Conservation (phyloP, 768 basidiomycete genomes). For the Russula olivacea region DNA sequence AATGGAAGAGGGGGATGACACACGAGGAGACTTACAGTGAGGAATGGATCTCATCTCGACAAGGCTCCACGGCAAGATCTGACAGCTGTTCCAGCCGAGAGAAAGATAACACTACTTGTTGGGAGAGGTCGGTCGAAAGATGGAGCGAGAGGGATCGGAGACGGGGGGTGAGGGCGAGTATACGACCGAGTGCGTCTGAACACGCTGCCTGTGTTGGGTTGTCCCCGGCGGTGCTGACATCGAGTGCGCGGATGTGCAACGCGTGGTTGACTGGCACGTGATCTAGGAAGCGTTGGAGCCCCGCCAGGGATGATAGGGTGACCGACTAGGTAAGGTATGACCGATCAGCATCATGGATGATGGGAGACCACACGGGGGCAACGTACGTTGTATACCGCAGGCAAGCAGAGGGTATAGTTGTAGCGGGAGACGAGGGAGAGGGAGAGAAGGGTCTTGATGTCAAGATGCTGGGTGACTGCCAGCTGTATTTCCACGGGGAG, state of each 20-base stretch:
- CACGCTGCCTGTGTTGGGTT: constrained; percentile 2
- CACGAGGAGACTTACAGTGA: constrained; percentile 16
- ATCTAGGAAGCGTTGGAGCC: constrained; percentile 23
- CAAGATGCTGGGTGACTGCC: constrained; percentile 21
- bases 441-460: constrained; percentile 15
- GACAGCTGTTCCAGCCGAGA: constrained; percentile 9
- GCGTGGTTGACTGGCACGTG: constrained; percentile 19
- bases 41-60: constrained; percentile 13
- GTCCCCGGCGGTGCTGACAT: constrained; percentile 13
- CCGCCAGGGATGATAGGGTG: constrained; percentile 6
- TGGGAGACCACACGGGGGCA: not conserved
- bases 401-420: constrained; percentile 16
- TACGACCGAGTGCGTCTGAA: constrained; percentile 13
- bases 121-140: constrained; percentile 22
- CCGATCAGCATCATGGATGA: not conserved
- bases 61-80: constrained; percentile 21
- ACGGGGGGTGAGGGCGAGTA: constrained; percentile 14
- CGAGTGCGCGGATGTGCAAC: constrained; percentile 19
- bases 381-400: constrained; percentile 21
- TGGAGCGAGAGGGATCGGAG: constrained; percentile 20
- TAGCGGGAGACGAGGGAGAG: constrained; percentile 14
- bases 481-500: constrained; percentile 25
- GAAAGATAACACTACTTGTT: constrained; percentile 9
- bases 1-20: constrained; percentile 16
- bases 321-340: constrained; percentile 14